Percentiles rank a stretch among this genome's conserved stretches.
Conservation (phyloP, 257 asterid species). For the Gentiana macrophylla region DNA sequence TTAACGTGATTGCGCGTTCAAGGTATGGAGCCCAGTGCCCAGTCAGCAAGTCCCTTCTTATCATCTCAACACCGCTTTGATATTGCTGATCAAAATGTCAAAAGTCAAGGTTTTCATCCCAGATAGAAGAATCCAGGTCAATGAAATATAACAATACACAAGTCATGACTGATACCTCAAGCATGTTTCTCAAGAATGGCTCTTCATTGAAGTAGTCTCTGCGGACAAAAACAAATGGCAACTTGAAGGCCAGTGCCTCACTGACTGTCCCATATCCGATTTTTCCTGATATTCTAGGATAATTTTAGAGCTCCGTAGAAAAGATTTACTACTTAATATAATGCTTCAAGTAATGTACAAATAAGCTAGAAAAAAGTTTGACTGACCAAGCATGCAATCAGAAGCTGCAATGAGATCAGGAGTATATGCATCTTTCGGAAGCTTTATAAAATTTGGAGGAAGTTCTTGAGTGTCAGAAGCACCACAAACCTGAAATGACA, state of each 20-base stretch:
- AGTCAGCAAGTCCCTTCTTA: conserved; percentile 90
- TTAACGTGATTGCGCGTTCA: conserved; percentile 75
- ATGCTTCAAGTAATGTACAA: conserved; percentile 1
- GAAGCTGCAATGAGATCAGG: conserved; percentile 97
- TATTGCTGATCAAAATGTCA: conserved; percentile 36
- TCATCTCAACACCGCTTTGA: conserved; percentile 98
- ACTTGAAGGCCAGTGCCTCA: conserved; percentile 90
- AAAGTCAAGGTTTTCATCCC: background rate
- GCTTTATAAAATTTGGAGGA: conserved; percentile 82
- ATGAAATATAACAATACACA: background rate
- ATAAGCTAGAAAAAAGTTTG: background rate
- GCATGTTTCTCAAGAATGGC: conserved; percentile 97
- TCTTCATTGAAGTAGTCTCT: conserved; percentile 98
- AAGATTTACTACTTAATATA: conserved; percentile 4
- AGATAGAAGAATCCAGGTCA: background rate
- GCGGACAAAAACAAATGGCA: conserved; percentile 94
- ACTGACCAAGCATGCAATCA: conserved; percentile 98
- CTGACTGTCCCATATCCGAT: conserved; percentile 97
- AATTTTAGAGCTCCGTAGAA: conserved; percentile 1
- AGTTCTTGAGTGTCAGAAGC: conserved; percentile 72
- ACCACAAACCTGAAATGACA: conserved; percentile 74
- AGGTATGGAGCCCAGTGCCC: conserved; percentile 97
- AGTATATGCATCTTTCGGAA: conserved; percentile 81
- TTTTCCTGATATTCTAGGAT: conserved; percentile 49
- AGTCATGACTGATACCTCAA: conserved; percentile 50